Evolutionary conservation across 805 yeast species (phyloP).

Genomic region (Naumovozyma baii): DNA sequence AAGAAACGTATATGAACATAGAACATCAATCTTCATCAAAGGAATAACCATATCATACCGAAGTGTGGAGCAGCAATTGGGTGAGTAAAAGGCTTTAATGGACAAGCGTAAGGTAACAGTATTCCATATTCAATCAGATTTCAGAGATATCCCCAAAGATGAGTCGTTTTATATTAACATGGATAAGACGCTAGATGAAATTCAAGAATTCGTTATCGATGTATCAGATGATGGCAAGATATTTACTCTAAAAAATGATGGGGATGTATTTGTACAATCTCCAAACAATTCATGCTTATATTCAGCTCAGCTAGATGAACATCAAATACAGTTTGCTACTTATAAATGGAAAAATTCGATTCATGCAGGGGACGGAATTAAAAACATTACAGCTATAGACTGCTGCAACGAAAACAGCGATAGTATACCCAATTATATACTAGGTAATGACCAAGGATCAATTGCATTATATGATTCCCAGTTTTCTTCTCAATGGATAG

Average conservation of each 20-base stretch:
- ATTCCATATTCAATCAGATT: conserved; percentile 37
- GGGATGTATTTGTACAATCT: background rate
- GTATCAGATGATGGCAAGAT: conserved; percentile 12
- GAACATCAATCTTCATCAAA: too few relatives aligned
- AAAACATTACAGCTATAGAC: conserved; percentile 30
- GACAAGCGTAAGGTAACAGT: conserved; percentile 2
- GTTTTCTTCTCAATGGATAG: conserved; percentile 9
- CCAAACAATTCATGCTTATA: conserved; percentile 5
- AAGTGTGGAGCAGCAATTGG: too few relatives aligned
- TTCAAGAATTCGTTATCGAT: conserved; percentile 25
- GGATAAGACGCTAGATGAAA: conserved; percentile 17
- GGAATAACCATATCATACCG: too few relatives aligned
- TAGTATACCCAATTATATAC: conserved; percentile 8
- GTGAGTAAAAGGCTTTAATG: too few relatives aligned
- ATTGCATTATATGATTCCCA: conserved; percentile 17
- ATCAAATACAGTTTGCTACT: conserved; percentile 8
- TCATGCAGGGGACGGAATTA: background rate
- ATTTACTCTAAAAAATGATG: background rate
- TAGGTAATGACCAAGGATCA: conserved; percentile 32
- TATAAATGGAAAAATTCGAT: conserved; percentile 4
- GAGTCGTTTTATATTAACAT: conserved; percentile 36
- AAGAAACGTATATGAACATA: too few relatives aligned
- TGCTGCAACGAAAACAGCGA: too few relatives aligned
- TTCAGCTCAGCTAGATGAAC: conserved; percentile 9
- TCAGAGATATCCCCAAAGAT: conserved; percentile 30